A percentile compares a stretch with the other conserved stretches of the same genome.
phyloP scores from a whole-genome alignment of 2,329 filamentous ascomycete species.

The Fusarium sp. region DNA sequence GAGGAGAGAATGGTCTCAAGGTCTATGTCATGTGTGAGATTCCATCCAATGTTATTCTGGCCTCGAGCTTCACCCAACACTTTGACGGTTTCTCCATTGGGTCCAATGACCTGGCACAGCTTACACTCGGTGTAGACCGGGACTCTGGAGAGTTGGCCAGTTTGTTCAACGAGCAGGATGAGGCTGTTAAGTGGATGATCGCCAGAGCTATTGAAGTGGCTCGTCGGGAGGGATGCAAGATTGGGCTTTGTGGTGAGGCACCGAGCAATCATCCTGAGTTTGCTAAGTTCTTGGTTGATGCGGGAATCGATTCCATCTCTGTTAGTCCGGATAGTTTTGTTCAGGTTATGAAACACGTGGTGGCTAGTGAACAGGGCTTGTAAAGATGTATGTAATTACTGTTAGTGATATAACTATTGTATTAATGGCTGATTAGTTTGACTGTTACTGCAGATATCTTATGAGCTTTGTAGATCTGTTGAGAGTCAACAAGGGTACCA shows the following conservation, averaged over 20 bases:
- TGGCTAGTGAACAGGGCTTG: slow-evolving; percentile 17
- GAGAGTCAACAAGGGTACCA: too few relatives aligned
- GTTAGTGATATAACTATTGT: background rate
- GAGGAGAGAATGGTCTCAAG: slow-evolving; percentile 52
- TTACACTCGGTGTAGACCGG: slow-evolving; percentile 55
- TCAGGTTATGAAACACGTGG: slow-evolving; percentile 51
- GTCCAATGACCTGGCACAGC: slow-evolving; percentile 56
- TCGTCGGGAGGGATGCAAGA: slow-evolving; percentile 49
- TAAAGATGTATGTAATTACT: background rate
- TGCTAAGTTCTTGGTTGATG: slow-evolving; percentile 52
- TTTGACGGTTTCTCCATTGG: slow-evolving; percentile 59
- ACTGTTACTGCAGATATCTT: too few relatives aligned
- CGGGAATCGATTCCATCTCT: slow-evolving; percentile 55
- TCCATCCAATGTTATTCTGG: slow-evolving; percentile 56
- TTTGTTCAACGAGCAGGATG: slow-evolving; percentile 56
- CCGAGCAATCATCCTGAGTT: slow-evolving; percentile 57
- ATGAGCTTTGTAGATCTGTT: too few relatives aligned
- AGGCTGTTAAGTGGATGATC: slow-evolving; percentile 57
- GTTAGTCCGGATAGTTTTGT: slow-evolving; percentile 57
- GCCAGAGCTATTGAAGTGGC: slow-evolving; percentile 49
- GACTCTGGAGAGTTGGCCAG: slow-evolving; percentile 53
- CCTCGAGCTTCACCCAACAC: slow-evolving; percentile 50
- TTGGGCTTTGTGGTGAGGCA: slow-evolving; percentile 56
- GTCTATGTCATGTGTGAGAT: slow-evolving; percentile 59
- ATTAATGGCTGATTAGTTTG: too few relatives aligned